Evolutionary conservation across 495 filamentous ascomycete species (phyloP), one percentile per base, ranked within the genome.

Genomic region (Diplogelasinospora grovesii): DNA sequence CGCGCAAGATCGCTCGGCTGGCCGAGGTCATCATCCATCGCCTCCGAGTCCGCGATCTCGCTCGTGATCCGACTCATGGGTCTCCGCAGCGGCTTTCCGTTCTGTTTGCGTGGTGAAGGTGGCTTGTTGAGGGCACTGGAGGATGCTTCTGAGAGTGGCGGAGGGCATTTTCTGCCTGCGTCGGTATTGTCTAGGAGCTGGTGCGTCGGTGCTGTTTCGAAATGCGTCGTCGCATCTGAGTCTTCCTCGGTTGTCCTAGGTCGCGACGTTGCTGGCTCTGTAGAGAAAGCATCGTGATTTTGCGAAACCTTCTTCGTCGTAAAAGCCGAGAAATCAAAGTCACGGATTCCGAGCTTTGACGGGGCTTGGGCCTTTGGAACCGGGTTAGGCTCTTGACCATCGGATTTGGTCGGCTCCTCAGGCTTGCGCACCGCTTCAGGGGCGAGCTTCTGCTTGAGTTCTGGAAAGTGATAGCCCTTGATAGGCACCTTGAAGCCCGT

Each of bases 31-130:
- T 42, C 52, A 5, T 63, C 56, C 2, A 49, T 49, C 29, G 46
- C 52, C 32, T 71, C 64, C 0, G 68, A 71, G 43, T 69, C 68
- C 10, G 61, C 59, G n/a, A 71, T 49, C 42, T 68, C 65, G 47
- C 57, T 60, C 33, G 41, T 45, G 21, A 61, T 49, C 19, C 51
- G 50, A 32, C 34, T 36, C 24, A 59, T 31, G 10, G 46, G 39
- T 20, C 48, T 46, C 0, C 46, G 24, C 3, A 36, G 30, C 9
- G 22, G 33, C 8, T 24, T 5, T 41, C 1, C 44, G 35, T 18
- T 42, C 6, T 29, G 38, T 24, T 29, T 50, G 39, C 33, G 39
- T 41, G 5, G 50, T 41, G 5, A 50, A 40, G 5, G 48, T 22
- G 2, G 56, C 31, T 61, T 65, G 48, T 69, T 70, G 7, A 68